Evolutionary conservation across 176 grass and related monocot species (phyloP), one percentile per base, ranked within the genome.

Genomic region (Triticum monococcum): DNA sequence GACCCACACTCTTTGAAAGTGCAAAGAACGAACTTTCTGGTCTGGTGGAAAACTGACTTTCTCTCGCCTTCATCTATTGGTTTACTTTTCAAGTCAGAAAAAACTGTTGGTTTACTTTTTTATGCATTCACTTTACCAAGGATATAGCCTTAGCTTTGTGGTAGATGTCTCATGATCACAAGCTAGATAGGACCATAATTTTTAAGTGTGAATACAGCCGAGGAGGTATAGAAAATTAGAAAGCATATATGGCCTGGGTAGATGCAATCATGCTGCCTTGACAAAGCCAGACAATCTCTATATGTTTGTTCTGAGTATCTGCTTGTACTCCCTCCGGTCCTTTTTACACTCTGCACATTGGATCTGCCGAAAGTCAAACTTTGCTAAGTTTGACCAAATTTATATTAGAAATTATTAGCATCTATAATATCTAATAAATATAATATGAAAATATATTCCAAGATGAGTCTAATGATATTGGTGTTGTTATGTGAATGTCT

Each of bases 141-240:
- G 38, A 48, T 68, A 50, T 70, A 70, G 37, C 22, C 52, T 71
- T 81, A 31, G 78, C 37, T 48, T 86, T 45, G 77, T 77, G 40
- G 22, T 62, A 59, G 50, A 74, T 48, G 28, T 63, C 32, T 79
- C 85, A 68, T 45, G 41, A 87, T 57, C 79, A 66, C 67, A 43
- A 87, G 45, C 75, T 59, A 84, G 6, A 79, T 14, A 83, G 8
- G 10, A 33, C 48, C 48, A 81, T 70, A 79, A 80, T 31, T 83
- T 1, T 54, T 14, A 72, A 26, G 54, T 79, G 59, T 77, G 25
- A 75, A 80, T 35, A 74, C 36, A 46, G 20, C 25, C 65, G 38
- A 72, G 11, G 71, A 59, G 37, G 13, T 45, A 63, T 81, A 45
- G 31, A 68, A 80, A 81, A 74, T 26, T 48, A 46, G 40, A 74